Conservation (phyloP, 2,329 filamentous ascomycete genomes). For the Harringtonia lauricola region DNA sequence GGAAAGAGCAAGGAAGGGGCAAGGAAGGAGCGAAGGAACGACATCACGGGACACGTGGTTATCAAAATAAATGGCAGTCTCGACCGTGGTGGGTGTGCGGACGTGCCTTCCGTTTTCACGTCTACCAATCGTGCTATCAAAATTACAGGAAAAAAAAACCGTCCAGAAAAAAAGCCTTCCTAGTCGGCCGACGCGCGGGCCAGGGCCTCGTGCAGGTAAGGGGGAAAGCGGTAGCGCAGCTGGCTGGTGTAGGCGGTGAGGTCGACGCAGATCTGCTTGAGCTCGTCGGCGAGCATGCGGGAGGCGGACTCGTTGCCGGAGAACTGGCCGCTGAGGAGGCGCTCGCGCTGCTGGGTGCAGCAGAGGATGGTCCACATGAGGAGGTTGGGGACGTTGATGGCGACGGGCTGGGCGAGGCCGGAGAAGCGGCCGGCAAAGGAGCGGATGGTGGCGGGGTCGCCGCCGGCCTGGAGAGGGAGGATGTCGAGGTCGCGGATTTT, state of each 20-base stretch:
- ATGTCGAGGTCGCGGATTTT: conserved; percentile 66
- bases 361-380: conserved; percentile 89
- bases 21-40: no score
- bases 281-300: conserved; percentile 53
- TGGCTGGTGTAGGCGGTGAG: conserved; percentile 89
- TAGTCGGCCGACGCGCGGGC: conserved; percentile 67
- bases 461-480: conserved; percentile 64
- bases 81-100: no score
- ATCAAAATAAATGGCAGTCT: no score
- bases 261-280: conserved; percentile 76
- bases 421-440: conserved; percentile 72
- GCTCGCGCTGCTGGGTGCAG: conserved; percentile 67
- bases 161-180: no score
- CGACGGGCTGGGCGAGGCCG: conserved; percentile 65
- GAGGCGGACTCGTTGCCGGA: conserved; percentile 59
- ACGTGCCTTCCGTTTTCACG: no score
- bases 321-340: conserved; percentile 59
- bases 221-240: conserved; percentile 81
- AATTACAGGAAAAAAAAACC: no score
- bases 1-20: no score
- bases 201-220: conserved; percentile 77
- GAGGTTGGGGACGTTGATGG: conserved; percentile 80
- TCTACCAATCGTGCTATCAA: no score
- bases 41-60: no score
- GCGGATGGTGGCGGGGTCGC: conserved; percentile 71